Percentiles rank a stretch among this genome's conserved stretches.
phyloP scores from a whole-genome alignment of 1,139 yeast genomes.

The Geotrichum siamense region DNA sequence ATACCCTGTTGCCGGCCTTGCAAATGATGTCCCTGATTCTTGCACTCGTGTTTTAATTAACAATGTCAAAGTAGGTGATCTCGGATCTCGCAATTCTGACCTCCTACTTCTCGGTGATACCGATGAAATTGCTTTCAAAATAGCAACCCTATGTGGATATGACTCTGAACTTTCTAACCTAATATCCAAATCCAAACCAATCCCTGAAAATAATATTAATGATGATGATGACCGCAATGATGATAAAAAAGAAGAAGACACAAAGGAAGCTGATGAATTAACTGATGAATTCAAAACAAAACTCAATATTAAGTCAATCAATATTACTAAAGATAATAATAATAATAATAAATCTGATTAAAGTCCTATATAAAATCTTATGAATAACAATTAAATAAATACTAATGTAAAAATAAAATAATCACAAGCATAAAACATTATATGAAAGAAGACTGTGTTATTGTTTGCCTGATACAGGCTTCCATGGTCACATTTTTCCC shows the following conservation, averaged over 20 bases:
- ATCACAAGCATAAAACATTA: too few species aligned
- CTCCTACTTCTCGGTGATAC: conserved; percentile 53
- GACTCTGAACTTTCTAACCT: conserved; percentile 41
- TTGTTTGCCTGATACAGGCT: too few species aligned
- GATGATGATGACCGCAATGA: background rate
- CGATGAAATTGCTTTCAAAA: conserved; percentile 50
- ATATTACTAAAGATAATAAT: too few species aligned
- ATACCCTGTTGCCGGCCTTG: conserved; percentile 80
- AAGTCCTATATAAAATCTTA: too few species aligned
- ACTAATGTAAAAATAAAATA: too few species aligned
- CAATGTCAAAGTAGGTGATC: conserved; percentile 67
- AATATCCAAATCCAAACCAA: background rate
- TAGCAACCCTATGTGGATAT: conserved; percentile 63
- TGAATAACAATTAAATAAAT: too few species aligned
- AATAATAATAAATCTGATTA: too few species aligned
- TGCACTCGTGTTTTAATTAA: conserved; percentile 64
- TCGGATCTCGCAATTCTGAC: conserved; percentile 50
- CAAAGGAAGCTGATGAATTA: background rate
- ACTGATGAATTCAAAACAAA: conserved; percentile 1
- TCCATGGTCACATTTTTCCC: too few species aligned
- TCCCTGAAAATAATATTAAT: background rate
- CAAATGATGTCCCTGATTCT: conserved; percentile 47
- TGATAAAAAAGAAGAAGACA: background rate
- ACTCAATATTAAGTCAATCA: background rate
- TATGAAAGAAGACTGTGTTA: too few species aligned